phyloP scores from a whole-genome alignment of 2,329 filamentous ascomycete species.

The Aurifilum marmelostoma region DNA sequence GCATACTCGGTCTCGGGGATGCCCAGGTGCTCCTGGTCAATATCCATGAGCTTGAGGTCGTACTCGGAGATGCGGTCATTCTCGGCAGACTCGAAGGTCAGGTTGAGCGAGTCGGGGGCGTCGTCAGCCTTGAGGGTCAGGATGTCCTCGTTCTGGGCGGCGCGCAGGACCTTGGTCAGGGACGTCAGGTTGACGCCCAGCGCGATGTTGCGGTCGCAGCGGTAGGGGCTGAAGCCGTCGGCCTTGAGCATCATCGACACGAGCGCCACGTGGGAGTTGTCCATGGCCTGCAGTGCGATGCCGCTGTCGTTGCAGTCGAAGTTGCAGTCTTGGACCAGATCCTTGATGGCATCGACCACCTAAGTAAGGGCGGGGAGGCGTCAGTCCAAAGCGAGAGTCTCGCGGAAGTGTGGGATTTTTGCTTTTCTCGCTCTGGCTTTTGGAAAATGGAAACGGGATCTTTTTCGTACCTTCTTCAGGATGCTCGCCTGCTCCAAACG shows the following conservation, averaged over 20 bases:
- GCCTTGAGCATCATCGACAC: slow-evolving; percentile 99
- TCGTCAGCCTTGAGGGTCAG: slow-evolving; percentile 98
- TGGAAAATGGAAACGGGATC: background rate
- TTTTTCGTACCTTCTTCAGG: slow-evolving; percentile 82
- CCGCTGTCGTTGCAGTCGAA: slow-evolving; percentile 99
- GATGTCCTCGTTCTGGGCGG: slow-evolving; percentile 91
- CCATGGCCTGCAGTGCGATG: slow-evolving; percentile 98
- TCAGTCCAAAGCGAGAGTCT: slow-evolving; percentile 28
- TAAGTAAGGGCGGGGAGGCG: slow-evolving; percentile 46
- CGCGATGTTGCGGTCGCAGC: slow-evolving; percentile 98
- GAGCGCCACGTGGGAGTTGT: slow-evolving; percentile 98
- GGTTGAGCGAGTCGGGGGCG: slow-evolving; percentile 90
- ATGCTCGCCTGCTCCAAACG: slow-evolving; percentile 90
- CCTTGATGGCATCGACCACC: slow-evolving; percentile 99
- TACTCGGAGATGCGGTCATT: slow-evolving; percentile 96
- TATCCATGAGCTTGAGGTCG: slow-evolving; percentile 99
- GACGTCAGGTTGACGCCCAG: slow-evolving; percentile 97
- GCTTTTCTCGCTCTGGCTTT: background rate
- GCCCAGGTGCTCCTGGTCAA: slow-evolving; percentile 98
- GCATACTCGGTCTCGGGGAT: slow-evolving; percentile 99
- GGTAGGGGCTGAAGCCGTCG: slow-evolving; percentile 91
- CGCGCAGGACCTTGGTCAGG: slow-evolving; percentile 94
- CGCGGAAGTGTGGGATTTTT: slow-evolving; percentile 8
- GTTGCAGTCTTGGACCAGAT: slow-evolving; percentile 99
- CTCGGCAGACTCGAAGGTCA: slow-evolving; percentile 89